phyloP scores from a whole-genome alignment of 176 grass and related monocot genomes.

The Elymus sibiricus region DNA sequence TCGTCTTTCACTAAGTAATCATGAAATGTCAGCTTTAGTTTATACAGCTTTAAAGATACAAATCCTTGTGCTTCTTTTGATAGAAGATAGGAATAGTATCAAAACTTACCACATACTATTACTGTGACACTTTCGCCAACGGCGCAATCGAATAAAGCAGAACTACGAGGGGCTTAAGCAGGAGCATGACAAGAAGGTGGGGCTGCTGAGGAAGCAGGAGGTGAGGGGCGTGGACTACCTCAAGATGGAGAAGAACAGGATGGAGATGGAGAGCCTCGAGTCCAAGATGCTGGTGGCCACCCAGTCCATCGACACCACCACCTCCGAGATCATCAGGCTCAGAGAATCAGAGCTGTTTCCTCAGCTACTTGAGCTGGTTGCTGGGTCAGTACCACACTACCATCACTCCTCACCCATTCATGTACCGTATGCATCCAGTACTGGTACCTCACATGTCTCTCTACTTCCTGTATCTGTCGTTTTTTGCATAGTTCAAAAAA shows the following conservation, averaged over 20 bases:
- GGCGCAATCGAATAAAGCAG: slow-evolving; percentile 24
- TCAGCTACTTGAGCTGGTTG: slow-evolving; percentile 88
- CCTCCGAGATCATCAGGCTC: slow-evolving; percentile 88
- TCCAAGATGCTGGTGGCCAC: slow-evolving; percentile 93
- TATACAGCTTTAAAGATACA: slow-evolving; percentile 4
- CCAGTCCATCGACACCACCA: slow-evolving; percentile 94
- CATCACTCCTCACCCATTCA: slow-evolving; percentile 10
- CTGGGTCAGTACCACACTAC: slow-evolving; percentile 59
- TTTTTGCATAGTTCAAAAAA: slow-evolving; percentile 15
- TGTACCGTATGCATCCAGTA: slow-evolving; percentile 17
- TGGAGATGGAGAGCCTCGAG: slow-evolving; percentile 93
- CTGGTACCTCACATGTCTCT: slow-evolving; percentile 36
- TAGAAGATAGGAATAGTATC: neutral
- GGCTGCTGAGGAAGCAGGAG: slow-evolving; percentile 81
- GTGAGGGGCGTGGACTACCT: slow-evolving; percentile 80
- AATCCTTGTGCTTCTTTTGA: slow-evolving; percentile 10
- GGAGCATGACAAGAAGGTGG: slow-evolving; percentile 85
- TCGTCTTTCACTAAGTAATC: neutral
- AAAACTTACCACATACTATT: neutral
- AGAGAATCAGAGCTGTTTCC: slow-evolving; percentile 93
- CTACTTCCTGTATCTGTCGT: slow-evolving; percentile 16
- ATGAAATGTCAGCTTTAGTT: slow-evolving; percentile 1
- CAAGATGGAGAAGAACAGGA: slow-evolving; percentile 97
- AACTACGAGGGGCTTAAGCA: slow-evolving; percentile 77
- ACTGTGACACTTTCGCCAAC: neutral